phyloP scores from a whole-genome alignment of 306 rosid genomes.

The Corylus americana region DNA sequence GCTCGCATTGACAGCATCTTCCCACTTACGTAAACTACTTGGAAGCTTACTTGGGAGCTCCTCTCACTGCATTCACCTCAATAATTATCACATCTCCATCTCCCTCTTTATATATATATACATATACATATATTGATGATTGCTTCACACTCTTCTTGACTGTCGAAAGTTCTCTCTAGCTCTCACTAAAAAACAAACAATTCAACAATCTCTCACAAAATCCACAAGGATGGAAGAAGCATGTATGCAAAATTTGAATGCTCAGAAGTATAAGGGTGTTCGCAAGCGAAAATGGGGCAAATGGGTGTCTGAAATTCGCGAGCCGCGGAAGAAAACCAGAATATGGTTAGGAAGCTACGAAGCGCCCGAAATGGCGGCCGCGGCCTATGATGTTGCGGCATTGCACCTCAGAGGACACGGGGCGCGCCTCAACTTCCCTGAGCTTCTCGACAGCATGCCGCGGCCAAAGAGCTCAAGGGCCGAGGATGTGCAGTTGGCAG shows the following conservation, averaged over 20 bases:
- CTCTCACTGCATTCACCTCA: constrained; percentile 2
- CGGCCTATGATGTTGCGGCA: constrained; percentile 89
- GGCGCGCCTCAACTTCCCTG: constrained; percentile 70
- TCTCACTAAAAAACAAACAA: neutral
- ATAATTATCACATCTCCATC: neutral
- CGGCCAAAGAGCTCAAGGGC: constrained; percentile 51
- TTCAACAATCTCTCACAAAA: neutral
- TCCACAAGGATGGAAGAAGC: constrained; percentile 29
- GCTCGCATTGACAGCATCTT: constrained; percentile 64
- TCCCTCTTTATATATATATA: neutral
- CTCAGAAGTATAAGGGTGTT: constrained; percentile 58
- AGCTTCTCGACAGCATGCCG: constrained; percentile 45
- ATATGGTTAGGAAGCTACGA: constrained; percentile 93
- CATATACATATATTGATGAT: neutral
- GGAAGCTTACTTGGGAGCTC: constrained; percentile 40
- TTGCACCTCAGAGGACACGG: constrained; percentile 58
- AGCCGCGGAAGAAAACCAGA: constrained; percentile 76
- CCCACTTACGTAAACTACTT: constrained; percentile 53
- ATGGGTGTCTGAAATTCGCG: constrained; percentile 90
- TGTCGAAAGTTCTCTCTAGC: neutral
- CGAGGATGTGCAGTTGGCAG: constrained; percentile 64
- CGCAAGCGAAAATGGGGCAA: constrained; percentile 93
- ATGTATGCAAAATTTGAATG: constrained; percentile 16
- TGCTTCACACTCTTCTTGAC: constrained; percentile 4
- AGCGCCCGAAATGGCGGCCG: constrained; percentile 78